A percentile compares a stretch with the other conserved stretches of the same genome.
Conservation (phyloP, 305 asterid species). For the Fraxinus floribunda region DNA sequence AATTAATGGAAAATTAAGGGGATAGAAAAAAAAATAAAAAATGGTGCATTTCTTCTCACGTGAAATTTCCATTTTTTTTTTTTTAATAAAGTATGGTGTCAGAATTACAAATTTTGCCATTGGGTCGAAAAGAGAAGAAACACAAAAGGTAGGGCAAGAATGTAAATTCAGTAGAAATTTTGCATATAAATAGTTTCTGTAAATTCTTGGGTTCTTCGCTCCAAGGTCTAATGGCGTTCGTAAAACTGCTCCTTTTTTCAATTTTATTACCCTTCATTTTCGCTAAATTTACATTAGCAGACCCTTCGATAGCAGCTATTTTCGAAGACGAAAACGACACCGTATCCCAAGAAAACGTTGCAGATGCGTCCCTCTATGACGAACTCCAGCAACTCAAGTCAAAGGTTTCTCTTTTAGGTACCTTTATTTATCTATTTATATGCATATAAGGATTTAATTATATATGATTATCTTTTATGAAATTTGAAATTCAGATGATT, state of each 20-base stretch:
- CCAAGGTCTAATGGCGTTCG: conserved; percentile 24
- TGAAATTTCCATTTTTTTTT: not conserved
- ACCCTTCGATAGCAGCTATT: not conserved
- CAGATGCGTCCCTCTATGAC: conserved; percentile 29
- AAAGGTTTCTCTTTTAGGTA: conserved; percentile 44
- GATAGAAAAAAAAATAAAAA: no score
- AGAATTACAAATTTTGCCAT: conserved; percentile 12
- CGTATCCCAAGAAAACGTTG: conserved; percentile 5
- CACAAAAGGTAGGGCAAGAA: not conserved
- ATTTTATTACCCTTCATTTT: conserved; percentile 20
- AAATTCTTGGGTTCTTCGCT: not conserved
- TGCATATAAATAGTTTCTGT: not conserved
- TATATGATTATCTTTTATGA: not conserved
- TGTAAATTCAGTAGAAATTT: not conserved
- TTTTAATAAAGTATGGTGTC: not conserved
- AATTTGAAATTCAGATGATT: not conserved
- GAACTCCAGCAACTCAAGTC: conserved; percentile 43
- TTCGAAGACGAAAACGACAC: conserved; percentile 8
- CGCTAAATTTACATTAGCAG: not conserved
- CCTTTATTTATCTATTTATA: not conserved
- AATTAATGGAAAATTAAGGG: not conserved
- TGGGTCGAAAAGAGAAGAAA: not conserved
- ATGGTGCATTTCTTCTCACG: not conserved
- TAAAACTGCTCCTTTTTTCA: conserved; percentile 22
- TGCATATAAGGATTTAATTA: not conserved